Percentiles rank a stretch among this genome's conserved stretches.
Evolutionary conservation across 106 monocot species (phyloP).

Genomic region (Alisma plantagoaquatica): DNA sequence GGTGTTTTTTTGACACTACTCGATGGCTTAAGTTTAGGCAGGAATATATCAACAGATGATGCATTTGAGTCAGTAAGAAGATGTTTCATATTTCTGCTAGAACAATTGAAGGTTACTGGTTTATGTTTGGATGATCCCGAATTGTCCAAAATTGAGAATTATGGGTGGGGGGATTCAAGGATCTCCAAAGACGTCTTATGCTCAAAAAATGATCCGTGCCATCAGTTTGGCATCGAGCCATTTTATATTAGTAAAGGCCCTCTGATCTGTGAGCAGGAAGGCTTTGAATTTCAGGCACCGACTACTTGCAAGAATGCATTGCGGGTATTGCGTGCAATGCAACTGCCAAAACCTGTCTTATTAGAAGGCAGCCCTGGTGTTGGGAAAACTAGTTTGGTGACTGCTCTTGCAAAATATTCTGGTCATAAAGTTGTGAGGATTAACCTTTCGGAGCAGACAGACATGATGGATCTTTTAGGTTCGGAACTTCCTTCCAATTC

Average conservation of each 20-base stretch:
- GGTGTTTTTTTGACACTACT: conserved; percentile 85
- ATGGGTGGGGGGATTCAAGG: conserved; percentile 49
- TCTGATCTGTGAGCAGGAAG: conserved; percentile 30
- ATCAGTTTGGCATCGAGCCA: conserved; percentile 69
- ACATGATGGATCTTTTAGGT: conserved; percentile 98
- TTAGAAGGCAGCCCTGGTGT: conserved; percentile 99
- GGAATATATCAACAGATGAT: conserved; percentile 26
- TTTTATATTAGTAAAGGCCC: conserved; percentile 69
- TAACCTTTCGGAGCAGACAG: conserved; percentile 98
- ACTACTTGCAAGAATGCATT: conserved; percentile 82
- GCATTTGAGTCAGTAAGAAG: conserved; percentile 34
- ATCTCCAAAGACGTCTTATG: conserved; percentile 8
- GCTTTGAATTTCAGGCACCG: conserved; percentile 83
- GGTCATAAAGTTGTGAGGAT: conserved; percentile 87
- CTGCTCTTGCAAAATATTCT: conserved; percentile 84
- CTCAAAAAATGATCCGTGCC: conserved; percentile 9
- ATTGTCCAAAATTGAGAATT: conserved; percentile 42
- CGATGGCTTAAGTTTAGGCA: conserved; percentile 94
- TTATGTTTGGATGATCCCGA: conserved; percentile 4
- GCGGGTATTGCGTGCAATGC: conserved; percentile 86
- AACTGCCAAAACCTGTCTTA: conserved; percentile 79
- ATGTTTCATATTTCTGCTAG: conserved; percentile 41
- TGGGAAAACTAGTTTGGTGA: conserved; percentile 90
- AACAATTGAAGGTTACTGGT: conserved; percentile 34
- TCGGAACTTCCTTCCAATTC: conserved; percentile 76